A percentile compares a stretch with the other conserved stretches of the same genome.
Conservation (phyloP, 2,329 filamentous ascomycete species). For the Ophiostoma sp. region DNA sequence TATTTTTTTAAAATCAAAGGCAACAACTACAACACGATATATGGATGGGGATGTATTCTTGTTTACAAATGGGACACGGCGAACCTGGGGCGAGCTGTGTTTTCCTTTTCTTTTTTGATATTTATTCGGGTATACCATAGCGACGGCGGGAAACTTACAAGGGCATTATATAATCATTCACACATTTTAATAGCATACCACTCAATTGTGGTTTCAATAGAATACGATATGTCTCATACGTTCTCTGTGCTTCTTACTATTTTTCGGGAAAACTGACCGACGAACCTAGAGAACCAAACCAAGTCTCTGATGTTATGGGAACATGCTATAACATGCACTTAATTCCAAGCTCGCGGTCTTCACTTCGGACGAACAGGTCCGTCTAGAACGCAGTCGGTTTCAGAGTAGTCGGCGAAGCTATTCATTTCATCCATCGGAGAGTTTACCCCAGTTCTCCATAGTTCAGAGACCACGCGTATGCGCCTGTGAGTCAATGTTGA, state of each 20-base stretch:
- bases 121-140: slow-evolving; percentile 7
- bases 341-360: not conserved
- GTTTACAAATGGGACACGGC: not conserved
- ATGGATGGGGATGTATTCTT: not conserved
- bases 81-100: not conserved
- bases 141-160: slow-evolving; percentile 8
- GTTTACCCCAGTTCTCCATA: not conserved
- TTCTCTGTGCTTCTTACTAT: too few relatives aligned
- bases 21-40: not conserved
- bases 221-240: not conserved
- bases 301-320: not conserved
- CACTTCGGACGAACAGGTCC: not conserved
- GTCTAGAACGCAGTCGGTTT: not conserved
- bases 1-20: not conserved
- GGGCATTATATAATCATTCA: not conserved
- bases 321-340: not conserved
- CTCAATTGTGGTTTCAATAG: not conserved
- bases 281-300: not conserved
- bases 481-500: not conserved
- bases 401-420: not conserved
- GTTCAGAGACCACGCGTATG: not conserved
- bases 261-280: not conserved
- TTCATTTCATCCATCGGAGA: not conserved
- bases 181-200: not conserved
- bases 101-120: not conserved